phyloP scores from a whole-genome alignment of 2,329 filamentous ascomycete genomes.

The Pestalotiopsis sp. region DNA sequence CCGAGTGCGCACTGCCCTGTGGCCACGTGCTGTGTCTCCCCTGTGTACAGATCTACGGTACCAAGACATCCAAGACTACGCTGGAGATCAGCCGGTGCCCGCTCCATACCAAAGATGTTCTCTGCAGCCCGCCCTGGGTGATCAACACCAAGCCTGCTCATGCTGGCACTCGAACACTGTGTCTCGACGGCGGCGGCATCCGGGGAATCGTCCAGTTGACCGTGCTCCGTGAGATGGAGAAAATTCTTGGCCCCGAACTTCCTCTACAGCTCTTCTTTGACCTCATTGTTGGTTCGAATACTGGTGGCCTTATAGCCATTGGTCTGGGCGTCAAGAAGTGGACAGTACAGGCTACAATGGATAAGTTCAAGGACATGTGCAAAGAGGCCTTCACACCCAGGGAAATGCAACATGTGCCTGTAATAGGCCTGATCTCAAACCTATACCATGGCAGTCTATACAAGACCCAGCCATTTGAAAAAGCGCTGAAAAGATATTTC shows the following conservation, averaged over 20 bases:
- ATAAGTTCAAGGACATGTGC: conserved; percentile 31
- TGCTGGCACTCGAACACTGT: conserved; percentile 28
- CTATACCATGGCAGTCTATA: conserved; percentile 32
- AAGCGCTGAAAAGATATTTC: conserved; percentile 26
- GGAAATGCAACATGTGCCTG: conserved; percentile 28
- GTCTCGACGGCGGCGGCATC: conserved; percentile 30
- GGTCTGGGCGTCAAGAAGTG: conserved; percentile 33
- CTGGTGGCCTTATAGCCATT: conserved; percentile 30
- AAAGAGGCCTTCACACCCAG: conserved; percentile 27
- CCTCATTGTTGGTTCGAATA: conserved; percentile 30
- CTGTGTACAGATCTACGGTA: conserved; percentile 30
- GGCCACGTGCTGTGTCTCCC: conserved; percentile 31
- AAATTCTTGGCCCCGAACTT: conserved; percentile 27
- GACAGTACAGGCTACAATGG: conserved; percentile 27
- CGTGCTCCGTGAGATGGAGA: conserved; percentile 29
- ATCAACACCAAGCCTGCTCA: conserved; percentile 28
- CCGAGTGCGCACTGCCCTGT: conserved; percentile 31
- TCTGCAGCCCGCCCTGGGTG: conserved; percentile 29
- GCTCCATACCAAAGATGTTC: conserved; percentile 29
- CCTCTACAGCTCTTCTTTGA: conserved; percentile 33
- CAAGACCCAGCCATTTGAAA: conserved; percentile 29
- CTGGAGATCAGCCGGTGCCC: conserved; percentile 32
- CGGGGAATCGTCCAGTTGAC: conserved; percentile 29
- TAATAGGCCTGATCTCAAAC: conserved; percentile 28
- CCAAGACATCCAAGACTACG: conserved; percentile 29